Base-by-base conservation (phyloP, 2,329 filamentous ascomycete species). In the Biscogniauxia marginata region DNA sequence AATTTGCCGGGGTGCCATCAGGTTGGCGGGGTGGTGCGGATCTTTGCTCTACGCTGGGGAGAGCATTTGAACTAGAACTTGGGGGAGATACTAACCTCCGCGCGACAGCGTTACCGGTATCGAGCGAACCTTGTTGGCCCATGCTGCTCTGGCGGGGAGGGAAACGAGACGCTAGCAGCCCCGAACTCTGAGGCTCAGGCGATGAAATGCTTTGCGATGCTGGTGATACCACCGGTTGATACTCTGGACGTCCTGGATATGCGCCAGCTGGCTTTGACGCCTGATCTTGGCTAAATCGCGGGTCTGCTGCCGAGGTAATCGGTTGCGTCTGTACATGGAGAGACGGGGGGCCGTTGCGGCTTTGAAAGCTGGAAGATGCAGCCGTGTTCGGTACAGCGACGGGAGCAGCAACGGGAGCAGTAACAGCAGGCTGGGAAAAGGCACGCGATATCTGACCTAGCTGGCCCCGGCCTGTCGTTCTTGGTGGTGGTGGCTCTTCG, bases 131-230 rank as follows among this genome's bases (percentile, higher is more conserved):
- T 13, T 72, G 72, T 65, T 81, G 79, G 54, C 78, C 77, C 64
- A 87, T 74, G 65, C 85, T 88, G 69, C 83, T 86, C 70, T 87
- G 86, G 34, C 85, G 77, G 7, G 83, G 79, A 8, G 85, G 84
- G 56, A 83, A 86, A 49, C 75, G 76, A 2, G 75, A 65, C 39
- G 70, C 65, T 44, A 70, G 67, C 3, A 75, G 62, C 23, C 66
- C 66, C 18, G 65, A 62, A 50, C 61, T 65, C 49, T 64, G 66
- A 19, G 64, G 56, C 23, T 63, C 60, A 59, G 67, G 63, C 30
- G 61, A 66, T 46, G 49, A 57, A 21, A 46, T 52, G 43, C 58
- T 52, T 65, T 64, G 55, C 55, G 65, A 58, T 13, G 61, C 56
- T 9, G 62, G 57, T 7, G 57, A 50, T 19, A 47, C 16, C 22